Evolutionary conservation across 179 eudicot species (phyloP), one percentile per base, ranked within the genome.

Genomic region (Camellia oleifera): DNA sequence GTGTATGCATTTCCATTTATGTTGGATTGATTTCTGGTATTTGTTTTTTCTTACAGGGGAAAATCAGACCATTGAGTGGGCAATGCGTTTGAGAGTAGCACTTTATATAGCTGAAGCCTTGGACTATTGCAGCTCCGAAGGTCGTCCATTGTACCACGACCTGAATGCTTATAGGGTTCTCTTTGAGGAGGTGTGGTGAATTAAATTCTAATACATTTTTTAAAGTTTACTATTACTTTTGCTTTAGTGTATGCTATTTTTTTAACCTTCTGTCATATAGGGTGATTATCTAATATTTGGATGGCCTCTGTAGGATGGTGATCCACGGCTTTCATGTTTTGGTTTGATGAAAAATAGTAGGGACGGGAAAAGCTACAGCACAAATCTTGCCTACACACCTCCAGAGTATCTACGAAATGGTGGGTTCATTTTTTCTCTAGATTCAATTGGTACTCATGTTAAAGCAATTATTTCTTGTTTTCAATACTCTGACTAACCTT

Each of bases 91-190:
- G 79, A 85, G 91, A 79, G 93, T 87, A 60, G 90, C 91, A 72
- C 82, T 82, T 64, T 80, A 81, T 82, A 90, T 90, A 57, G 90
- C 91, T 80, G 90, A 88, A 78, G 91, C 93, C 76, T 85, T 90
- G 68, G 88, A 88, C 32, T 90, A 88, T 84, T 90, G 91, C 79
- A n/a, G n/a, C n/a, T n/a, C n/a, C n/a, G n/a, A n/a, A n/a, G n/a
- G n/a, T n/a, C n/a, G n/a, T n/a, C n/a, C 88, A 20, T 81, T 90
- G 79, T 90, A 88, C 76, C 90, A 88, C 77, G 93, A 88, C 76
- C 83, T 88, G 79, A 90, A 90, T 86, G 93, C 93, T 56, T 90
- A 90, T 72, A 87, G 93, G 79, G 88, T 88, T 70, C 89, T 88
- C 74, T 88, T 88, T 83, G 89, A 88, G 63, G 87, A 88, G 93